Conservation (phyloP, 2,329 filamentous ascomycete species). For the Esteya vermicola region DNA sequence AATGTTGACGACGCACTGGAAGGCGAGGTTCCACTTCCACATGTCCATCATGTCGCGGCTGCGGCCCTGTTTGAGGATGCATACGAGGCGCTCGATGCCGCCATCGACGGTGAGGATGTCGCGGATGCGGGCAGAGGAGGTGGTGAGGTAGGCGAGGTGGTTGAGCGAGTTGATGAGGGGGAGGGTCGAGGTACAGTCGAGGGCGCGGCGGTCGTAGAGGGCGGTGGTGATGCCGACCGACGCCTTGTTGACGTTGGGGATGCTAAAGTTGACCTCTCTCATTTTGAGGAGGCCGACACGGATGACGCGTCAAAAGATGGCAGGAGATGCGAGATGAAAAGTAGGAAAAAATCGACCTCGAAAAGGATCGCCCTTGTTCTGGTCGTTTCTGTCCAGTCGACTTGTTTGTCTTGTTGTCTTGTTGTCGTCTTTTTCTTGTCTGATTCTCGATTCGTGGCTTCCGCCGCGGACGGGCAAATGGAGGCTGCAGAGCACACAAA, state of each 20-base stretch:
- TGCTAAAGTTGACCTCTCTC: slow-evolving; percentile 99
- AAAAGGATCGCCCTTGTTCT: too few species aligned
- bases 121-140: slow-evolving; percentile 89
- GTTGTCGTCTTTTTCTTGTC: too few species aligned
- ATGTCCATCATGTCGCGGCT: slow-evolving; percentile 99
- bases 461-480: too few species aligned
- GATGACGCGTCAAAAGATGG: background rate
- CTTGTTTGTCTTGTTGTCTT: too few species aligned
- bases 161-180: slow-evolving; percentile 98
- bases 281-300: slow-evolving; percentile 32
- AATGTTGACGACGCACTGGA: slow-evolving; percentile 98
- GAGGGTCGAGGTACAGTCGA: slow-evolving; percentile 95
- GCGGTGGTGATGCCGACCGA: slow-evolving; percentile 91
- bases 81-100: slow-evolving; percentile 89
- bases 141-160: slow-evolving; percentile 95
- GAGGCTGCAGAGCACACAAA: too few species aligned
- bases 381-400: too few species aligned
- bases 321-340: background rate
- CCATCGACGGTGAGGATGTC: slow-evolving; percentile 98
- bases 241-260: slow-evolving; percentile 98
- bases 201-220: slow-evolving; percentile 89
- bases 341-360: too few species aligned
- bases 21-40: slow-evolving; percentile 99
- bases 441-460: too few species aligned
- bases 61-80: slow-evolving; percentile 92